Base-by-base conservation (phyloP, 2,329 filamentous ascomycete genomes). In the Colletotrichum sp. region DNA sequence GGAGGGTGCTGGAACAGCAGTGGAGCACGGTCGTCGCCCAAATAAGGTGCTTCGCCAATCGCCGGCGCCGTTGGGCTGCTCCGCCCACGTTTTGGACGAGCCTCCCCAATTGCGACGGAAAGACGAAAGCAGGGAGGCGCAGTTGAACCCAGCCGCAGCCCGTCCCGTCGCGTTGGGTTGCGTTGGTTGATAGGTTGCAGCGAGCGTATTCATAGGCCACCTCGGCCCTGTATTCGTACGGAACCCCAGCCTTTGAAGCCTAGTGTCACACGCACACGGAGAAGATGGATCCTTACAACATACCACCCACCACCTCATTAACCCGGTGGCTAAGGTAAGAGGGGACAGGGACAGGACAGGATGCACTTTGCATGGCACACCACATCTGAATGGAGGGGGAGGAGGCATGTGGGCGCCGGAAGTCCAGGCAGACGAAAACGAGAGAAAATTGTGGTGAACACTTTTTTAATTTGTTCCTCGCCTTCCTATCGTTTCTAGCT, bases 101-200 rank as follows among this genome's bases (percentile, higher is more conserved):
- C 62, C 69, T 65, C 56, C 52, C 67, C 72, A 71, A 38, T 68
- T 68, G 67, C 59, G 58, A 65, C 58, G 58, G 63, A 69, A 73
- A 69, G 58, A 65, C 58, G 63, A 73, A 73, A 73, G 73, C 69
- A 68, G 52, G 73, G 73, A 73, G 73, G 73, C 73, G 73, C 73
- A 75, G 73, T 61, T 61, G 26, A 36, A 30, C 66, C 56, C 65
- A 68, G 65, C 34, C 65, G 43, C 52, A 68, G 55, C 52, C 52
- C 18, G 34, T 65, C 73, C 59, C 69, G 62, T 72, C 69, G 62
- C 36, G n/a, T 69, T 67, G 69, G 62, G 30, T 62, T 68, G 67
- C 34, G 36, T 52, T 52, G 43, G 52, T 56, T 68, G 28, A 59
- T 59, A 68, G 65, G 65, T 68, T 34, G 21, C 65, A 59, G 30